Conservation (phyloP, 2,329 filamentous ascomycete species). For the Monosporascus ibericus region DNA sequence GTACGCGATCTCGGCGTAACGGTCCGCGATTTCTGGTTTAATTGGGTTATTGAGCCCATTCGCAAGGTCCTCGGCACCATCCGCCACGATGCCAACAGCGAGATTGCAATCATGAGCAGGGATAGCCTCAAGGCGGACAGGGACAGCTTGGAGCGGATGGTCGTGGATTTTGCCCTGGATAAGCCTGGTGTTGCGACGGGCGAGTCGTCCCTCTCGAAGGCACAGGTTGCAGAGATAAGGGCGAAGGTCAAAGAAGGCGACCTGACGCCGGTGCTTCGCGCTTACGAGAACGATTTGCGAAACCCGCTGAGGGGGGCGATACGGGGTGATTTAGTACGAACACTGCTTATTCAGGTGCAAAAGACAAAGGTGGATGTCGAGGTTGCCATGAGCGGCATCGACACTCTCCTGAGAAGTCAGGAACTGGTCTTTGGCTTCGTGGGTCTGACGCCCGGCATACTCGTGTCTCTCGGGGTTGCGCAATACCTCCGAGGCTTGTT, state of each 20-base stretch:
- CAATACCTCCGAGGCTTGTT: conserved; percentile 67
- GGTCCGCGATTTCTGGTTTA: conserved; percentile 83
- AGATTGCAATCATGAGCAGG: conserved; percentile 95
- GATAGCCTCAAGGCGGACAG: conserved; percentile 85
- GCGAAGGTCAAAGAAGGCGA: conserved; percentile 84
- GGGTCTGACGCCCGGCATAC: conserved; percentile 84
- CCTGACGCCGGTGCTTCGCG: conserved; percentile 81
- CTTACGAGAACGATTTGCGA: conserved; percentile 84
- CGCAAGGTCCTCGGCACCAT: conserved; percentile 86
- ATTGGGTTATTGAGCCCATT: conserved; percentile 88
- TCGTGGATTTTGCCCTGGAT: conserved; percentile 88
- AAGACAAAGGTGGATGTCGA: conserved; percentile 99
- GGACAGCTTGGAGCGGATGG: conserved; percentile 93
- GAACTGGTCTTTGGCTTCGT: conserved; percentile 98
- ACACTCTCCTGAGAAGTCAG: conserved; percentile 89
- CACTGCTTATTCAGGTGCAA: conserved; percentile 91
- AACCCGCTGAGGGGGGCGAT: conserved; percentile 78
- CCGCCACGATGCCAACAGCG: conserved; percentile 83
- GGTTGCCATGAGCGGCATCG: conserved; percentile 91
- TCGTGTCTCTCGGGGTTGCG: conserved; percentile 71
- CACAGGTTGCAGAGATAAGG: conserved; percentile 68
- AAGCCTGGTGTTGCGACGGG: conserved; percentile 59
- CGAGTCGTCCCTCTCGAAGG: conserved; percentile 50
- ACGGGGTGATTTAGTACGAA: conserved; percentile 79
- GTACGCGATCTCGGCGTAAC: conserved; percentile 73